Evolutionary conservation across 495 filamentous ascomycete genomes (phyloP), one percentile per base, ranked within the genome.

Genomic region (Penicillium lividum): DNA sequence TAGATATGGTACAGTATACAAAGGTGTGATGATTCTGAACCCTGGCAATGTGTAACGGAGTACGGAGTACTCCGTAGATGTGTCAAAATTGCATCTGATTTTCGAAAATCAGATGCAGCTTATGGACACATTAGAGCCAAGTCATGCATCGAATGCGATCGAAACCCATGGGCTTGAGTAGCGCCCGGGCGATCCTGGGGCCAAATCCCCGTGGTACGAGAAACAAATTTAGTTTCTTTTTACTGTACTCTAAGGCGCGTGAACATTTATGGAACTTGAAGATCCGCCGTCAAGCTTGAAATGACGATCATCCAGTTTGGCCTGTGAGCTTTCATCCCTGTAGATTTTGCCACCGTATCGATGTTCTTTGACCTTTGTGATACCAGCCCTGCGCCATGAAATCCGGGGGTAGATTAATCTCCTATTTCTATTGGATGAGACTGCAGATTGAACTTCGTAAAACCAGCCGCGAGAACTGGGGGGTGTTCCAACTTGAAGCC

Each of bases 381-480:
- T 57, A 46, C 22, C 28, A 44, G 48, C 46, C 56, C 53, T 65
- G 54, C 58, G 43, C 33, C 31, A 18, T 52, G 44, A 53, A 51
- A 60, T 63, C 63, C 29, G 63, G 63, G 60, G 60, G 30, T 9
- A 13, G 51, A 33, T 42, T n/a, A 54, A 13, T 3, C 38, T 15
- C 11, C 15, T 13, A 5, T 13, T 40, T 40, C 38, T 40, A 40
- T 40, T 40, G 38, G 38, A 40, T 15, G 38, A 40, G n/a, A 27
- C 48, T 34, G 7, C 18, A 46, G 38, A 34, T 57, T 57, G 30
- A 30, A 57, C 48, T 45, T 50, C 31, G 54, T 61, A 52, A 48
- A 25, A 42, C 28, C 27, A n/a, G 28, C 29, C 11, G 33, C 4
- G 38, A 40, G 13, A 40, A 13, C 15, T 40, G 38, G 38, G 38